Conservation (phyloP, 176 grass and related monocot genomes). For the Avena atlantica region DNA sequence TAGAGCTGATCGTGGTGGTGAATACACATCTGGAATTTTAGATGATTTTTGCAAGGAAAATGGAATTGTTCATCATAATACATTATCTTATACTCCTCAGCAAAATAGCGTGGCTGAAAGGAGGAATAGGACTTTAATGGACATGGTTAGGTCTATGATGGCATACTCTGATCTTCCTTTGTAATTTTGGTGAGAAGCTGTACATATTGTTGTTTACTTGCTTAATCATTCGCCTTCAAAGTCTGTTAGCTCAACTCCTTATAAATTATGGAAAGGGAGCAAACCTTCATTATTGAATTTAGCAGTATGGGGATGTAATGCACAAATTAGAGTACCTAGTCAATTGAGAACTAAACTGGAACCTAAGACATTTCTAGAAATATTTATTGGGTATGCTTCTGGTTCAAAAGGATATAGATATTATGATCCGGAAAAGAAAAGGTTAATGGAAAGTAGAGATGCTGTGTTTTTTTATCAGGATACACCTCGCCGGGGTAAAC, state of each 20-base stretch:
- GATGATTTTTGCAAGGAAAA: constrained; percentile 19
- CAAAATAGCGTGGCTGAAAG: neutral
- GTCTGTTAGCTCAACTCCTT: neutral
- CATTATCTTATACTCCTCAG: neutral
- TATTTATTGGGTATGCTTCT: neutral
- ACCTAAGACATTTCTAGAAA: neutral
- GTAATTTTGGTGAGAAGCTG: neutral
- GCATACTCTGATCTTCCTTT: constrained; percentile 14
- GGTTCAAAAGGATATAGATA: neutral
- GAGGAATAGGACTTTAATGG: neutral
- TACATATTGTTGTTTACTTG: neutral
- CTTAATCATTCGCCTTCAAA: neutral
- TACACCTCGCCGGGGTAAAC: neutral
- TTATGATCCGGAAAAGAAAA: neutral
- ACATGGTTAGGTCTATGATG: constrained; percentile 25
- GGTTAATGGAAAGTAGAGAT: neutral
- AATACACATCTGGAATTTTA: constrained; percentile 24
- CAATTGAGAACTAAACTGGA: neutral
- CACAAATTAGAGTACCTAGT: neutral
- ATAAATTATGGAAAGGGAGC: neutral
- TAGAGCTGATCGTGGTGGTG: neutral
- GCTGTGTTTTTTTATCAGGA: neutral
- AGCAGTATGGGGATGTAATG: neutral
- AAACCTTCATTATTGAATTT: neutral
- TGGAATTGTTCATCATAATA: constrained; percentile 25